A percentile compares a stretch with the other conserved stretches of the same genome.
Conservation (phyloP, 2,329 filamentous ascomycete genomes). For the Fusarium sp. region DNA sequence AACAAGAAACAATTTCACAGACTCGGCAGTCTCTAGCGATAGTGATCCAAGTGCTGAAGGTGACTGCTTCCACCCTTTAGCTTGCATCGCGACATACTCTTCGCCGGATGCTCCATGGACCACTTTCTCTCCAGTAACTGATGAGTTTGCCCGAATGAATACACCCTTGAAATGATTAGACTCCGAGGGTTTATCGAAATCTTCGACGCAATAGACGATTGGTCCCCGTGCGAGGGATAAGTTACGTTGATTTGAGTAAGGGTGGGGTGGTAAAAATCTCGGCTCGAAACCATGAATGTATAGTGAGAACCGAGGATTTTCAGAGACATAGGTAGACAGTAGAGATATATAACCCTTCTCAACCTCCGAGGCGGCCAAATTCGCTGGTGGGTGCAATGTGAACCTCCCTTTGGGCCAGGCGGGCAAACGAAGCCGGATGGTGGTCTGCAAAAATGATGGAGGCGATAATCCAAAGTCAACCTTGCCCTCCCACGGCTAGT, state of each 20-base stretch:
- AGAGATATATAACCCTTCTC: conserved; percentile 62
- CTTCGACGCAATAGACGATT: conserved; percentile 68
- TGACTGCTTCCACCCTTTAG: conserved; percentile 9
- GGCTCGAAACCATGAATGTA: conserved; percentile 56
- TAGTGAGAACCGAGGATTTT: conserved; percentile 49
- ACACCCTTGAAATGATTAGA: conserved; percentile 62
- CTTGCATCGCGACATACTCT: conserved; percentile 12
- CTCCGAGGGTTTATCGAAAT: conserved; percentile 65
- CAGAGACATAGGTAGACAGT: conserved; percentile 50
- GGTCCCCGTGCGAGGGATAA: conserved; percentile 64
- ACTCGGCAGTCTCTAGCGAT: neutral
- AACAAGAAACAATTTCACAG: conserved; percentile 3
- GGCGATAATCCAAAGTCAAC: neutral
- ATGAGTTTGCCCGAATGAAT: neutral
- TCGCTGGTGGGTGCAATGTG: conserved; percentile 48
- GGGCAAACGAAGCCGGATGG: neutral
- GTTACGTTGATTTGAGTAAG: conserved; percentile 63
- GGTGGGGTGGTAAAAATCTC: conserved; percentile 61
- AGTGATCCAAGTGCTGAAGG: neutral
- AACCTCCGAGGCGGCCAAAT: conserved; percentile 19
- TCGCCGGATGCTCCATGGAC: conserved; percentile 3
- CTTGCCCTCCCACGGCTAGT: conserved; percentile 63
- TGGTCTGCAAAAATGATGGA: neutral
- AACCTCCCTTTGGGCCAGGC: conserved; percentile 43
- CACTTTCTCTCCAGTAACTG: conserved; percentile 6